phyloP scores from a whole-genome alignment of 1,284 basidiomycete species.

The Melampsora americana region DNA sequence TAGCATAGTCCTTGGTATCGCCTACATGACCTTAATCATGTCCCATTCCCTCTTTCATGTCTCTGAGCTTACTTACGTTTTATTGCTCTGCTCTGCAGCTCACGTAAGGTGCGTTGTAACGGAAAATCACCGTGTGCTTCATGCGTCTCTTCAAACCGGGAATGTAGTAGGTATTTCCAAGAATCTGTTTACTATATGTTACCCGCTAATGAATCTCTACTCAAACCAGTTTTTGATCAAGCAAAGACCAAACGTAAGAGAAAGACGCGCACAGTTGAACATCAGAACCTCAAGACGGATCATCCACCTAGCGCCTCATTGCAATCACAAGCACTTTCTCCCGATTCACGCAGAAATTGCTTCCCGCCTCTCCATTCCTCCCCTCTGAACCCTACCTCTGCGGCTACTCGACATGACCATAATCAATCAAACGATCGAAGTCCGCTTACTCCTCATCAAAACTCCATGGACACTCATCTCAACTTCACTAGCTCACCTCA shows the following conservation, averaged over 20 bases:
- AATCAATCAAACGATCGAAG: not conserved
- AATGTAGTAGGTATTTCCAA: not conserved
- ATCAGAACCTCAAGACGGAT: constrained; percentile 5
- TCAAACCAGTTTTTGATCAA: constrained; percentile 16
- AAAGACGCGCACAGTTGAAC: constrained; percentile 1
- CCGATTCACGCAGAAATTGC: not conserved
- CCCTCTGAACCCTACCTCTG: not conserved
- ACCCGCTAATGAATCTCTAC: too few species aligned
- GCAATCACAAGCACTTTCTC: not conserved
- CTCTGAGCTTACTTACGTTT: not conserved
- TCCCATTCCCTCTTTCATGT: not conserved
- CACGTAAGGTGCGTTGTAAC: constrained; percentile 30
- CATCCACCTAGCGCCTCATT: too few species aligned
- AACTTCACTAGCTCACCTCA: constrained; percentile 7
- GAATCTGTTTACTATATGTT: not conserved
- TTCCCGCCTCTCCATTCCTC: not conserved
- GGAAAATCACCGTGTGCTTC: constrained; percentile 30
- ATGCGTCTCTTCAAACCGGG: constrained; percentile 26
- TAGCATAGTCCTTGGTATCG: not conserved
- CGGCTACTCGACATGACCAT: not conserved
- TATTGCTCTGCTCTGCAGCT: constrained; percentile 8
- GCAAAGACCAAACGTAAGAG: constrained; percentile 25
- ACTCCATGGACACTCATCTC: constrained; percentile 2
- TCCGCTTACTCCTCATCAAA: not conserved
- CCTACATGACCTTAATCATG: constrained; percentile 3